Percentiles rank a stretch among this genome's conserved stretches.
Evolutionary conservation across 2,329 filamentous ascomycete species (phyloP).

Genomic region (Balansia obtecta): DNA sequence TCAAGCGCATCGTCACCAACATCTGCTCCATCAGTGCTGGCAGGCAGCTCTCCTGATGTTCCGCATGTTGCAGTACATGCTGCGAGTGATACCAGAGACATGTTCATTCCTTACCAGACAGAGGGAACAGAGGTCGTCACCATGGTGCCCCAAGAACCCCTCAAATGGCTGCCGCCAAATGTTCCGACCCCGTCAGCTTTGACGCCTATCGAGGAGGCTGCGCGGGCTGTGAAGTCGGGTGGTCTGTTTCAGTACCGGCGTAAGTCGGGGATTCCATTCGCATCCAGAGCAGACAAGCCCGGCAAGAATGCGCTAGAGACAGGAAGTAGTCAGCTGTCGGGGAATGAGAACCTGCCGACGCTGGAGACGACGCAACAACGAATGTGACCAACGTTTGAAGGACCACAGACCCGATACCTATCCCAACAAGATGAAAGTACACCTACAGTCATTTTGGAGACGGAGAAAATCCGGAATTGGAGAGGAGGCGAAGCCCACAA

Average conservation of each 20-base stretch:
- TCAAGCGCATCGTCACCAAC: conserved; percentile 12
- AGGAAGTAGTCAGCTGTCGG: not conserved
- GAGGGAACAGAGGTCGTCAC: conserved; percentile 34
- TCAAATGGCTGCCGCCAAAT: conserved; percentile 42
- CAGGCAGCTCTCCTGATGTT: conserved; percentile 19
- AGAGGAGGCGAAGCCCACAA: too few species aligned
- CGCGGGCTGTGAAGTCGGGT: conserved; percentile 21
- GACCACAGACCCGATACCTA: too few species aligned
- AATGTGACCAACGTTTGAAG: not conserved
- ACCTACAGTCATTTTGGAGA: too few species aligned
- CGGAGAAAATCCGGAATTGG: too few species aligned
- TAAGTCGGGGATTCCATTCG: conserved; percentile 36
- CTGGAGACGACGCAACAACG: not conserved
- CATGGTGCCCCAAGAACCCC: conserved; percentile 24
- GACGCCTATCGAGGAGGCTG: conserved; percentile 18
- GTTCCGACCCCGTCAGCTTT: conserved; percentile 22
- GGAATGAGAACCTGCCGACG: not conserved
- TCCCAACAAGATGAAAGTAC: too few species aligned
- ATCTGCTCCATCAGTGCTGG: conserved; percentile 11
- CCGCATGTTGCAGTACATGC: conserved; percentile 16
- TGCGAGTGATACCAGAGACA: conserved; percentile 17
- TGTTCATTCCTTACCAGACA: conserved; percentile 44
- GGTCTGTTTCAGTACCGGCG: conserved; percentile 21
- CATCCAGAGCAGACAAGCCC: conserved; percentile 15
- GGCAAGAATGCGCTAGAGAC: not conserved